Conservation (phyloP, 768 basidiomycete species). For the Coprinellus aureogranulatus region DNA sequence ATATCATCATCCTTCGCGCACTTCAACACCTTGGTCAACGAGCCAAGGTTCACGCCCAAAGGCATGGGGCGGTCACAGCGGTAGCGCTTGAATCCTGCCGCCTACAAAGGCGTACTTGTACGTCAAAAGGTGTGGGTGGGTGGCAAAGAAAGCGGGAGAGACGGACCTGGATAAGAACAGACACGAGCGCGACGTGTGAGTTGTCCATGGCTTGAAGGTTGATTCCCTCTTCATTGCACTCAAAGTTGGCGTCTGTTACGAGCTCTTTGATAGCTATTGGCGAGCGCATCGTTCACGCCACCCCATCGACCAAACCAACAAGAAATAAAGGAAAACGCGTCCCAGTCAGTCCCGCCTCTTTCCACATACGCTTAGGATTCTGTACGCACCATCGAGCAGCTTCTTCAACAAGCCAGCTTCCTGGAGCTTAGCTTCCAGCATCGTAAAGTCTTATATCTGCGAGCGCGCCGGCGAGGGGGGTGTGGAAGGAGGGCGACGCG, state of each 20-base stretch:
- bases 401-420: slow-evolving; percentile 90
- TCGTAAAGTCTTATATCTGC: slow-evolving; percentile 34
- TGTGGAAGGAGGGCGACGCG: too few species aligned
- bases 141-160: too few species aligned
- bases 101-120: slow-evolving; percentile 13
- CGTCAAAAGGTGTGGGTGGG: too few species aligned
- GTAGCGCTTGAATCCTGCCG: slow-evolving; percentile 78
- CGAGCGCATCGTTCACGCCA: not conserved
- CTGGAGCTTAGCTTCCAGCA: slow-evolving; percentile 89
- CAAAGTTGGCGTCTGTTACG: slow-evolving; percentile 96
- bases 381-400: slow-evolving; percentile 85
- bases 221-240: slow-evolving; percentile 94
- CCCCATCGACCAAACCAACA: not conserved
- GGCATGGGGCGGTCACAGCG: slow-evolving; percentile 96
- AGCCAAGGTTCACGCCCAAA: slow-evolving; percentile 81
- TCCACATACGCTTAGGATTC: too few species aligned
- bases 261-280: slow-evolving; percentile 90
- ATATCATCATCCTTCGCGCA: slow-evolving; percentile 96
- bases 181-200: slow-evolving; percentile 96
- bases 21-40: slow-evolving; percentile 92
- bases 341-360: too few species aligned
- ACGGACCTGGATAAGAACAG: slow-evolving; percentile 64
- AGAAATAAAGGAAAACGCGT: too few species aligned
- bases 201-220: slow-evolving; percentile 99
- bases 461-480: too few species aligned